Conservation (phyloP, 139 green algal genomes). For the Haematococcus sp. region DNA sequence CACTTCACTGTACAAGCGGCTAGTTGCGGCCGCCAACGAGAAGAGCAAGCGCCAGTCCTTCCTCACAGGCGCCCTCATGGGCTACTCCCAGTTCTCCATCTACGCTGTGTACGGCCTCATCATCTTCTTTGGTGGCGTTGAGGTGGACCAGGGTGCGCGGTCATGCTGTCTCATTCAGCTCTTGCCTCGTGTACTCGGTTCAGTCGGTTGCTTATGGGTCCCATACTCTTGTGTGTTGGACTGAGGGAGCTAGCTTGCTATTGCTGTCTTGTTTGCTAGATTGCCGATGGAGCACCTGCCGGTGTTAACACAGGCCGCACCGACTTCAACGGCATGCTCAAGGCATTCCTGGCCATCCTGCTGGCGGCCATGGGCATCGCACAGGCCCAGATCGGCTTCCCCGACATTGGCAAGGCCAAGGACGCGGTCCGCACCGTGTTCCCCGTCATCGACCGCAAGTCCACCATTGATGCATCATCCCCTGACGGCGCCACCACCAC, state of each 20-base stretch:
- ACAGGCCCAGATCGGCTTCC: conserved; percentile 57
- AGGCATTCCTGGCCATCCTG: conserved; percentile 79
- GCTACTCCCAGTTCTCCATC: conserved; percentile 49
- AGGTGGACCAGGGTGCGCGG: conserved; percentile 32
- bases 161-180: too few species aligned
- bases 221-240: too few species aligned
- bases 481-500: conserved; percentile 9
- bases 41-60: conserved; percentile 1
- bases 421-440: conserved; percentile 68
- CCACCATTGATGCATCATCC: conserved; percentile 55
- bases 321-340: conserved; percentile 65
- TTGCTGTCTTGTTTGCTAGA: too few species aligned
- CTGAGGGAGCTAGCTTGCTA: too few species aligned
- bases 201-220: background rate
- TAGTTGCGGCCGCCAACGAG: background rate
- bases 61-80: conserved; percentile 25
- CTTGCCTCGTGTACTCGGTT: conserved; percentile 46
- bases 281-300: too few species aligned
- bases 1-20: too few species aligned
- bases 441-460: conserved; percentile 70
- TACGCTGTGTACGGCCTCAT: conserved; percentile 45
- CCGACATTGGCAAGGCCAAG: conserved; percentile 69
- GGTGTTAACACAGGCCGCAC: conserved; percentile 8
- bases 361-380: conserved; percentile 52
- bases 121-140: conserved; percentile 70